phyloP scores from a whole-genome alignment of 805 yeast species.

The Metschnikowia arizonensis region DNA sequence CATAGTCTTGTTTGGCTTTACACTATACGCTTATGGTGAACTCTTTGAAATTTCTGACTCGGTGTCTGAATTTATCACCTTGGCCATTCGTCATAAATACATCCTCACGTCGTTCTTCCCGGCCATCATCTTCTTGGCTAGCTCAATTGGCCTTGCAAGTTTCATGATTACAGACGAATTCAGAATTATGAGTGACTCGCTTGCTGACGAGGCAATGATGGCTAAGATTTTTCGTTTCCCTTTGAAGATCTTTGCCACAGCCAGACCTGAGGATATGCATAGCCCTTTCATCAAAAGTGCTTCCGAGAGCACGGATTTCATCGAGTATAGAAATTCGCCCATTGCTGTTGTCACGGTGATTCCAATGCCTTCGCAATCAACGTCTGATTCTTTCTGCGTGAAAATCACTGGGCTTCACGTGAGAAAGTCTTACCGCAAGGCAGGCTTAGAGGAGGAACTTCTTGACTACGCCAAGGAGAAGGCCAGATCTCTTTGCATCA shows the following conservation, averaged over 20 bases:
- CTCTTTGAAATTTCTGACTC: constrained; percentile 30
- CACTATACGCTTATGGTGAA: constrained; percentile 26
- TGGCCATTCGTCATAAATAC: constrained; percentile 22
- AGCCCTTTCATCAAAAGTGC: constrained; percentile 32
- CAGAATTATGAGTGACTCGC: constrained; percentile 30
- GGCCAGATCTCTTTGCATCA: constrained; percentile 37
- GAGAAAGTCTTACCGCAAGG: constrained; percentile 61
- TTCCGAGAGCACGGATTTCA: constrained; percentile 46
- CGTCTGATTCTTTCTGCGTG: constrained; percentile 42
- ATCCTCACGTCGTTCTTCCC: constrained; percentile 31
- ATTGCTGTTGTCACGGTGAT: constrained; percentile 57
- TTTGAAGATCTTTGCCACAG: constrained; percentile 43
- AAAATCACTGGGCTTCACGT: constrained; percentile 57
- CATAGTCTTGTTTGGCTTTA: constrained; percentile 8
- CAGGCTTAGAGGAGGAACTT: constrained; percentile 62
- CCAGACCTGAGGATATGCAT: constrained; percentile 19
- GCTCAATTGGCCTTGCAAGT: constrained; percentile 37
- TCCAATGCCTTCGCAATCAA: constrained; percentile 36
- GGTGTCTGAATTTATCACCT: constrained; percentile 25
- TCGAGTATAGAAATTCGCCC: constrained; percentile 66
- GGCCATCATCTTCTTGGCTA: constrained; percentile 35
- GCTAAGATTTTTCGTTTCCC: constrained; percentile 48
- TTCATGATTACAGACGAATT: constrained; percentile 47
- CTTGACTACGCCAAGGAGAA: constrained; percentile 56
- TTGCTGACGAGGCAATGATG: constrained; percentile 23